A percentile compares a stretch with the other conserved stretches of the same genome.
phyloP scores from a whole-genome alignment of 345 rosid genomes.

The Abelmoschus esculentus region DNA sequence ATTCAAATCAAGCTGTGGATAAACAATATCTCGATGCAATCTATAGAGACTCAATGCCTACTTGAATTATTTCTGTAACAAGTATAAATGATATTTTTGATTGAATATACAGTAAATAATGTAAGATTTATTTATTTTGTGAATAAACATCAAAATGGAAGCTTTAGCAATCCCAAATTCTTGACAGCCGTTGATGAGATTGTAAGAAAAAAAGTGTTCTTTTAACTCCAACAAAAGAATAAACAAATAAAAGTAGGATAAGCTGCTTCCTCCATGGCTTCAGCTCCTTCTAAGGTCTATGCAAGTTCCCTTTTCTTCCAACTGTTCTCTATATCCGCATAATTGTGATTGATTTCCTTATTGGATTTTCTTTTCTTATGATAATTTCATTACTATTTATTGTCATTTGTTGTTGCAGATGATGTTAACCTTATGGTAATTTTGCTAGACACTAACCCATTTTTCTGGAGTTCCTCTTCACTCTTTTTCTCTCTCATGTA shows the following conservation, averaged over 20 bases:
- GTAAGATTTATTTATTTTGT: too few relatives aligned
- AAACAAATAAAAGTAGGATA: not conserved
- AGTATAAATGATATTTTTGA: too few relatives aligned
- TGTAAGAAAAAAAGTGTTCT: too few relatives aligned
- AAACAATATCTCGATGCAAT: too few relatives aligned
- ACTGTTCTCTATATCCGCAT: not conserved
- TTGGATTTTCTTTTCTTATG: not conserved
- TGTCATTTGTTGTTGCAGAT: slow-evolving; percentile 34
- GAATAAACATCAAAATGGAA: too few relatives aligned
- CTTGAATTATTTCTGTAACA: too few relatives aligned
- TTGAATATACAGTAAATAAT: too few relatives aligned
- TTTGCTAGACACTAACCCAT: slow-evolving; percentile 72
- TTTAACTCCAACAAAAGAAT: too few relatives aligned
- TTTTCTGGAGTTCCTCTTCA: slow-evolving; percentile 70
- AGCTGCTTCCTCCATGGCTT: slow-evolving; percentile 39
- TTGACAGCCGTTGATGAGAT: too few relatives aligned
- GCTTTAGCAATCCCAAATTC: too few relatives aligned
- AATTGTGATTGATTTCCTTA: not conserved
- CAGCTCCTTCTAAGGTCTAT: slow-evolving; percentile 62
- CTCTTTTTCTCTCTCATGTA: slow-evolving; percentile 77
- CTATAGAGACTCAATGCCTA: too few relatives aligned
- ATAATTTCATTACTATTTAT: not conserved
- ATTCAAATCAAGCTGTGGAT: too few relatives aligned
- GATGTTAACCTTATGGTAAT: slow-evolving; percentile 79
- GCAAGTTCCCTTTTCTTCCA: slow-evolving; percentile 34